Percentiles rank a stretch among this genome's conserved stretches.
phyloP scores from a whole-genome alignment of 225 moss, liverwort and hornwort genomes.

The Pseudoscleropodium purum region DNA sequence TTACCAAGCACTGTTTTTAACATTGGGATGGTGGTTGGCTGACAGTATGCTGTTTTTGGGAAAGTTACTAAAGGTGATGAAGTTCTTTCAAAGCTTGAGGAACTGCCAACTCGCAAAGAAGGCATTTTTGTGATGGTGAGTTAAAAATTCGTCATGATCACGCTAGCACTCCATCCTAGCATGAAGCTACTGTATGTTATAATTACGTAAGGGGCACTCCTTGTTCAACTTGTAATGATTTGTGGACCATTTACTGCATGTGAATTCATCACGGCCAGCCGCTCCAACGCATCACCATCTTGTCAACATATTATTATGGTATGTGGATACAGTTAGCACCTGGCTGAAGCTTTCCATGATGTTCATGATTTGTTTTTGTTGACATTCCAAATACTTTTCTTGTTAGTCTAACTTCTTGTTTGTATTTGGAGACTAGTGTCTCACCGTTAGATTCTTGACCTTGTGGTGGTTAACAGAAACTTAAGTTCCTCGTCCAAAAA shows the following conservation, averaged over 20 bases:
- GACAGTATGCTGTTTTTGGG: conserved; percentile 92
- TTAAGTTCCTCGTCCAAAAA: not conserved
- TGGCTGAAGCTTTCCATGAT: not conserved
- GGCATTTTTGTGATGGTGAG: conserved; percentile 97
- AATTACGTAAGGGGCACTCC: not conserved
- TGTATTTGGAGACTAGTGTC: not conserved
- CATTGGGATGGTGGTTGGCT: not conserved
- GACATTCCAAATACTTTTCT: not conserved
- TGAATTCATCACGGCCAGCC: conserved; percentile 44
- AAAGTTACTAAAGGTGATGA: conserved; percentile 89
- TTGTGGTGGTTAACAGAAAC: not conserved
- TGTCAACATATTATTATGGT: conserved; percentile 93
- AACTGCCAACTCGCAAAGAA: conserved; percentile 71
- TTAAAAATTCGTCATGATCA: not conserved
- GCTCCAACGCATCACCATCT: conserved; percentile 73
- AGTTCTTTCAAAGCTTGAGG: conserved; percentile 83
- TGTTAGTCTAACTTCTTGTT: not conserved
- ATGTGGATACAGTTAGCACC: not conserved
- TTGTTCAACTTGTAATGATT: not conserved
- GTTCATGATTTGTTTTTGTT: not conserved
- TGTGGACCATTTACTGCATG: conserved; percentile 4
- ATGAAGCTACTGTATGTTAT: not conserved
- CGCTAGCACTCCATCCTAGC: not conserved
- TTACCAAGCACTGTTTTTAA: not conserved
- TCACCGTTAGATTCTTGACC: not conserved